A percentile compares a stretch with the other conserved stretches of the same genome.
phyloP scores from a whole-genome alignment of 179 eudicot species.

The Heliamphora pulchella region DNA sequence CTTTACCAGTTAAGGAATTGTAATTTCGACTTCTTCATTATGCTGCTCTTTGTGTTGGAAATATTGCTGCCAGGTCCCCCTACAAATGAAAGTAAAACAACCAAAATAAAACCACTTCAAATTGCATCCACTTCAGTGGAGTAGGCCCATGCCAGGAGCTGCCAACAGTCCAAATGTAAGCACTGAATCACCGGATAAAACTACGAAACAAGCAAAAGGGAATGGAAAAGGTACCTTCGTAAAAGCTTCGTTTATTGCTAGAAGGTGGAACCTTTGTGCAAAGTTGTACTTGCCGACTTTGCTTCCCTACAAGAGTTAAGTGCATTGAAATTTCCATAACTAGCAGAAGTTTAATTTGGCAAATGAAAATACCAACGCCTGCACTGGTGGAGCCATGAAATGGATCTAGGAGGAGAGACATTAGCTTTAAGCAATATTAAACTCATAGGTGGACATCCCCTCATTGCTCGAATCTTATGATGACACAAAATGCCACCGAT shows the following conservation, averaged over 20 bases:
- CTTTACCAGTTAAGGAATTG: slow-evolving; percentile 63
- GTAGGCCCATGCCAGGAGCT: background rate
- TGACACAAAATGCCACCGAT: too few relatives aligned
- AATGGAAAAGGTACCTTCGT: slow-evolving; percentile 46
- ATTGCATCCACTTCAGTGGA: slow-evolving; percentile 6
- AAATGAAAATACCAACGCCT: too few relatives aligned
- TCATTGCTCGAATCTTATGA: too few relatives aligned
- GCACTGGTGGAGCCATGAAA: too few relatives aligned
- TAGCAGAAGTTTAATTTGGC: background rate
- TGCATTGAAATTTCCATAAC: background rate
- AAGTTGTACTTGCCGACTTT: slow-evolving; percentile 67
- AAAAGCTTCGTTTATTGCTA: slow-evolving; percentile 51
- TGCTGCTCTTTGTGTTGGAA: slow-evolving; percentile 63
- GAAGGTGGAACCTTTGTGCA: slow-evolving; percentile 80
- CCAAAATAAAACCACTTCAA: background rate
- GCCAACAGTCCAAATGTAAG: background rate
- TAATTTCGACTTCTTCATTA: slow-evolving; percentile 81
- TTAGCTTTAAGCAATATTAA: too few relatives aligned
- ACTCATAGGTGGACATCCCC: too few relatives aligned
- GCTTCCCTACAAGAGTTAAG: slow-evolving; percentile 38
- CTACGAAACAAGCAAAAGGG: slow-evolving; percentile 4
- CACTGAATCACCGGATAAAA: background rate
- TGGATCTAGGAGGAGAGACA: background rate
- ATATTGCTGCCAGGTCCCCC: slow-evolving; percentile 48
- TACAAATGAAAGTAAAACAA: slow-evolving; percentile 18